Evolutionary conservation across 2,329 filamentous ascomycete species (phyloP).

Genomic region (Curvularia sp.): DNA sequence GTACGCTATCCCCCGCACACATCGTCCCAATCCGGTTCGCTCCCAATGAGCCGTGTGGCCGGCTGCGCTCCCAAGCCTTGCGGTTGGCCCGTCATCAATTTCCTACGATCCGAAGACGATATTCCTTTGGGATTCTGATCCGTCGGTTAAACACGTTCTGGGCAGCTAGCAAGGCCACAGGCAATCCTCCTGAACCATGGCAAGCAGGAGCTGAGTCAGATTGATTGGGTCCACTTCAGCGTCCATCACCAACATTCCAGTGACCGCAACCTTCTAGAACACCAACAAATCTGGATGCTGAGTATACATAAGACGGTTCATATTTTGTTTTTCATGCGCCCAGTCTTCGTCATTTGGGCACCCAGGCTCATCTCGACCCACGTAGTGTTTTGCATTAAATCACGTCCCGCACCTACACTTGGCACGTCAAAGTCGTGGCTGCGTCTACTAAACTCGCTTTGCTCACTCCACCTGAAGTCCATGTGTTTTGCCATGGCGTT

Average conservation of each 20-base stretch:
- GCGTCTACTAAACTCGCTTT: constrained; percentile 2
- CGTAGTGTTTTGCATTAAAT: constrained; percentile 21
- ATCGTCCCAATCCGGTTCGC: constrained; percentile 5
- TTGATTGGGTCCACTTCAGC: neutral
- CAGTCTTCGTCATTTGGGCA: constrained; percentile 2
- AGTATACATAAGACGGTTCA: neutral
- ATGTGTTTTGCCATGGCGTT: constrained; percentile 21
- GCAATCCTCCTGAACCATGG: constrained; percentile 3
- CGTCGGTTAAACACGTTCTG: constrained; percentile 11
- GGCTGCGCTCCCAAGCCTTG: constrained; percentile 4
- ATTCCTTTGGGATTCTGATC: constrained; percentile 12
- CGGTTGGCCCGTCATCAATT: constrained; percentile 17
- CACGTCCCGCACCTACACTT: constrained; percentile 12
- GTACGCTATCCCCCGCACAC: constrained; percentile 16
- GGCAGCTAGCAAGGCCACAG: constrained; percentile 7
- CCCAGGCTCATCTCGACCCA: constrained; percentile 14
- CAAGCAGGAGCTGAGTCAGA: constrained; percentile 2
- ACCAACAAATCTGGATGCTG: neutral
- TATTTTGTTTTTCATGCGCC: constrained; percentile 1
- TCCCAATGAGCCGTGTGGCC: neutral
- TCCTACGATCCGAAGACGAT: constrained; percentile 5
- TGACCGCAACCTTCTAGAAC: neutral
- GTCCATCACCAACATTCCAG: neutral
- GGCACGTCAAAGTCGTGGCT: constrained; percentile 7
- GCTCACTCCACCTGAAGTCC: constrained; percentile 7